A percentile compares a stretch with the other conserved stretches of the same genome.
phyloP scores from a whole-genome alignment of 805 yeast genomes.

The Lachancea sp. region DNA sequence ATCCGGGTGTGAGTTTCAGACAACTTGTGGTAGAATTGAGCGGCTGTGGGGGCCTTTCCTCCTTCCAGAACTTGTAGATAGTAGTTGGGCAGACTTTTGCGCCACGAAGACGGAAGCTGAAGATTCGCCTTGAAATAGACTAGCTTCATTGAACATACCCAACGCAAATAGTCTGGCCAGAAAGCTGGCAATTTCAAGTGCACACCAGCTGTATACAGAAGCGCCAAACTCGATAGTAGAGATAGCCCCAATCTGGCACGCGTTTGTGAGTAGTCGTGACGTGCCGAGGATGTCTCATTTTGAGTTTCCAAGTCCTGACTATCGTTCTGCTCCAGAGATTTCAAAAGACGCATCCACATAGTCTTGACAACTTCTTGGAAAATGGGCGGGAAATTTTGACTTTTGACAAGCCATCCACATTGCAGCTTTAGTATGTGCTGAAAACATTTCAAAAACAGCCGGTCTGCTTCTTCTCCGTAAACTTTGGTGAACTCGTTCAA shows the following conservation, averaged over 20 bases:
- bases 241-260: conserved; percentile 10
- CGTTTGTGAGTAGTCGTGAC: background rate
- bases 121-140: conserved; percentile 43
- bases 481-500: conserved; percentile 22
- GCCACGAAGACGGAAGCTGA: conserved; percentile 36
- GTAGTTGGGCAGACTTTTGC: conserved; percentile 35
- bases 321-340: conserved; percentile 6
- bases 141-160: conserved; percentile 39
- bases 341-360: conserved; percentile 33
- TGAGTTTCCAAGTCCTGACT: background rate
- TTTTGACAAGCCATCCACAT: conserved; percentile 34
- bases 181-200: conserved; percentile 46
- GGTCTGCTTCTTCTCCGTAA: conserved; percentile 45
- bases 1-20: conserved; percentile 12
- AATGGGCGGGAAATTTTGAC: conserved; percentile 26
- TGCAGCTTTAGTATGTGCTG: conserved; percentile 50
- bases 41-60: conserved; percentile 34
- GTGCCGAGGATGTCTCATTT: background rate
- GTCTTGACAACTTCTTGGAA: conserved; percentile 34
- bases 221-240: conserved; percentile 27
- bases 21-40: conserved; percentile 33
- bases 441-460: conserved; percentile 39
- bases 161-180: conserved; percentile 40
- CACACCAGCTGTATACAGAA: conserved; percentile 48
- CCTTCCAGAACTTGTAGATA: conserved; percentile 38